A percentile compares a stretch with the other conserved stretches of the same genome.
phyloP scores from a whole-genome alignment of 495 filamentous ascomycete genomes.

The Gamarada debralockiae region DNA sequence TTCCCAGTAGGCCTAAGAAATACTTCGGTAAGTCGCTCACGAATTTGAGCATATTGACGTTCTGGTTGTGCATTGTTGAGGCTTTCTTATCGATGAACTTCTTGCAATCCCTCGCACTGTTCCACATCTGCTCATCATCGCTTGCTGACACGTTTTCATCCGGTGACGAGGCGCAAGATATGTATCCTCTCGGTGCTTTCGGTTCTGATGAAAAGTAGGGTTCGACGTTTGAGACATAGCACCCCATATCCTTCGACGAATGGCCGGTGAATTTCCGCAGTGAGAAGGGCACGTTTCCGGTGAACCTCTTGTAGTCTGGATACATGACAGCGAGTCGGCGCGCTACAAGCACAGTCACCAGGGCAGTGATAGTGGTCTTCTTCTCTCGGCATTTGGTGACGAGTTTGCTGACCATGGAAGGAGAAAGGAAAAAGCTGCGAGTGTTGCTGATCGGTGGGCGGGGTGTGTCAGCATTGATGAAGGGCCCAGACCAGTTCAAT shows the following conservation, averaged over 20 bases:
- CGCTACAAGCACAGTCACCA: background rate
- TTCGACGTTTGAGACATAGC: background rate
- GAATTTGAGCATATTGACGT: slow-evolving; percentile 1
- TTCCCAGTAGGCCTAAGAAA: slow-evolving; percentile 1
- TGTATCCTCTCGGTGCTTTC: background rate
- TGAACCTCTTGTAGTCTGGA: slow-evolving; percentile 1
- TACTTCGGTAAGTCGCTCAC: background rate
- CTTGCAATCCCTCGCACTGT: background rate
- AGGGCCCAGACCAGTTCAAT: slow-evolving; percentile 3
- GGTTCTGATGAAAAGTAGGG: background rate
- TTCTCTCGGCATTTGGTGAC: slow-evolving; percentile 3
- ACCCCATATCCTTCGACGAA: background rate
- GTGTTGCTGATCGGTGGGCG: background rate
- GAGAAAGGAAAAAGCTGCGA: background rate
- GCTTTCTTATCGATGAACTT: background rate
- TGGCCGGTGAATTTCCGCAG: slow-evolving; percentile 7
- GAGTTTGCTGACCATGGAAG: background rate
- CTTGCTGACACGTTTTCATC: background rate
- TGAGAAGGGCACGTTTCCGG: background rate
- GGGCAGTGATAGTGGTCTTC: slow-evolving; percentile 1
- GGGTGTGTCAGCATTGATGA: background rate
- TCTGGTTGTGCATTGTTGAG: background rate
- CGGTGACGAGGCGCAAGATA: background rate
- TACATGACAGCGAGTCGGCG: background rate
- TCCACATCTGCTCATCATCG: background rate